These are phyloP conservation scores for Cercospora zeina DNA, from an alignment of 2,329 filamentous ascomycete species.

Conservation along the genomic window DNA sequence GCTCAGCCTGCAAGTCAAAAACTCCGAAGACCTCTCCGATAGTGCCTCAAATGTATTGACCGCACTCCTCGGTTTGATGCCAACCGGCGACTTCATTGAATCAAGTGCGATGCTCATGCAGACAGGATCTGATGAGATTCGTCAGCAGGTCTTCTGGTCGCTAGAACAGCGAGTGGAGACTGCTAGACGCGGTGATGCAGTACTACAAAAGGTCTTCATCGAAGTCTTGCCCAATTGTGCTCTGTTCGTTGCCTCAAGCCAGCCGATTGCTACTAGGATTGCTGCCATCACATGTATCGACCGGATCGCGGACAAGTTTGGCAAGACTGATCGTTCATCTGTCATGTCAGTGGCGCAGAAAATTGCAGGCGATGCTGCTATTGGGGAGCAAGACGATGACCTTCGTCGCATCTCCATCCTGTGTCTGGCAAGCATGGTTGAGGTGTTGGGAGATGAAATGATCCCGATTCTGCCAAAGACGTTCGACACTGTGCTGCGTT, in stretches of 20 bases:
- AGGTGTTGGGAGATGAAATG: slow-evolving; percentile 82
- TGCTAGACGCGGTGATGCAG: slow-evolving; percentile 68
- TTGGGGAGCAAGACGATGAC: slow-evolving; percentile 70
- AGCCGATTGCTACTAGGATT: slow-evolving; percentile 74
- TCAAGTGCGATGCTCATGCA: slow-evolving; percentile 80
- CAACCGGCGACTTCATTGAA: slow-evolving; percentile 84
- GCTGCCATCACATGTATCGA: slow-evolving; percentile 88
- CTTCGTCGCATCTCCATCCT: slow-evolving; percentile 82
- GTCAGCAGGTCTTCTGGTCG: slow-evolving; percentile 76
- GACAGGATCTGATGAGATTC: slow-evolving; percentile 68
- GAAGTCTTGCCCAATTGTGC: slow-evolving; percentile 50
- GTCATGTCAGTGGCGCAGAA: slow-evolving; percentile 74
- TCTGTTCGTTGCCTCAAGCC: slow-evolving; percentile 70
- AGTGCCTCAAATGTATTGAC: slow-evolving; percentile 68
- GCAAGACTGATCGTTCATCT: slow-evolving; percentile 80
- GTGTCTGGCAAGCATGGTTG: slow-evolving; percentile 84
- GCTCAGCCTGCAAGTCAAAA: slow-evolving; percentile 65
- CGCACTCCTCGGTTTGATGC: slow-evolving; percentile 78
- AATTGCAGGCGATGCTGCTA: slow-evolving; percentile 72
- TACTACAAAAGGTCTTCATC: slow-evolving; percentile 68
- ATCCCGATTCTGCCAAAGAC: slow-evolving; percentile 78
- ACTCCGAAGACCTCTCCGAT: slow-evolving; percentile 40
- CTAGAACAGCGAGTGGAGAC: slow-evolving; percentile 76
- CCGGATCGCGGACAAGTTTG: slow-evolving; percentile 91
- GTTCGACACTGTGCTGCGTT: slow-evolving; percentile 68